phyloP scores from a whole-genome alignment of 139 green algal species.

The Coccomyxa sp. region DNA sequence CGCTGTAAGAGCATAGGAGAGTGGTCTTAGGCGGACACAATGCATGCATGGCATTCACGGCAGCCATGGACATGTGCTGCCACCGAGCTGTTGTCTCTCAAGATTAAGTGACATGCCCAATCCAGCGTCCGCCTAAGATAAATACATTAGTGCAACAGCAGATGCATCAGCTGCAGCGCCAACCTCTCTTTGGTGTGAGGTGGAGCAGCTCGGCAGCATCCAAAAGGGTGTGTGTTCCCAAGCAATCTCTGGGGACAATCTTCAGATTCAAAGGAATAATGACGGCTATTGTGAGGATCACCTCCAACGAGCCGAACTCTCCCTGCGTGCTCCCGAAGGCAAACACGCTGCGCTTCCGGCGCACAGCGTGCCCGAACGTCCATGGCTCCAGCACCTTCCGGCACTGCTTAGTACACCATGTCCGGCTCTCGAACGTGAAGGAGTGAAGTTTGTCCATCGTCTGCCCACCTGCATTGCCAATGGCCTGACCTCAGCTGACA shows the following conservation, averaged over 20 bases:
- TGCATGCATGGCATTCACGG: no score
- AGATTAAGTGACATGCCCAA: no score
- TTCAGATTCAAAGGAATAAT: neutral
- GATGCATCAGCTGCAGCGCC: neutral
- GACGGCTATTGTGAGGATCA: no score
- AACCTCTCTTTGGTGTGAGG: neutral
- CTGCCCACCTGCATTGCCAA: slow-evolving; percentile 25
- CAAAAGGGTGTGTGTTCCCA: neutral
- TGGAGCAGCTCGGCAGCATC: neutral
- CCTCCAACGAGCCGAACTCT: neutral
- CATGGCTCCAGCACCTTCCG: slow-evolving; percentile 8
- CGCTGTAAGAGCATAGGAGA: no score
- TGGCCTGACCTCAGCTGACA: no score
- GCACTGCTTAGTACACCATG: slow-evolving; percentile 16
- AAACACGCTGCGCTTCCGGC: neutral
- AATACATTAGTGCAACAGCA: neutral
- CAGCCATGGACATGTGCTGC: no score
- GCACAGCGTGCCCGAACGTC: slow-evolving; percentile 26
- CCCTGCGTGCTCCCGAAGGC: neutral
- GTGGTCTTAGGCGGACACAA: no score
- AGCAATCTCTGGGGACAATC: neutral
- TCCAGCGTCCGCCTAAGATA: no score
- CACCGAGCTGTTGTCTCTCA: no score
- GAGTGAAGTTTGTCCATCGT: slow-evolving; percentile 28
- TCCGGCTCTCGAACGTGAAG: slow-evolving; percentile 29